These are phyloP conservation scores for Sphagnum contortum DNA, from an alignment of 225 moss, liverwort and hornwort genomes.

Conservation along the genomic window DNA sequence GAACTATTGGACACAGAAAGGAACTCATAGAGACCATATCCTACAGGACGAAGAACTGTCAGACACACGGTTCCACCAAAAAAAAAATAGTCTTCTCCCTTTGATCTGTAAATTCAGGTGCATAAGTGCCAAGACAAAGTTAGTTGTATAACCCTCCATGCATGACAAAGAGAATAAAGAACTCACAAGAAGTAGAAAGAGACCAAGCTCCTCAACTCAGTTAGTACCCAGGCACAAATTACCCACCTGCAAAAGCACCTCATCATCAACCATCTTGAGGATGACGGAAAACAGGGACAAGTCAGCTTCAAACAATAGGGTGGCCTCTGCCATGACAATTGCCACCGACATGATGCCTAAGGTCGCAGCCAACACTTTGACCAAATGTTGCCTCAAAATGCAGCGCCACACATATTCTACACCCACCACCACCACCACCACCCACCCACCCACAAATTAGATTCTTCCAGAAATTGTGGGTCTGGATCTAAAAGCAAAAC, in stretches of 20 bases:
- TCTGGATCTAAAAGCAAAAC: too few relatives aligned
- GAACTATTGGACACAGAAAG: too few relatives aligned
- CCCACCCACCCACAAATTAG: neutral
- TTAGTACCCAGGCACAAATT: too few relatives aligned
- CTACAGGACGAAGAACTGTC: too few relatives aligned
- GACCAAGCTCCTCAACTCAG: too few relatives aligned
- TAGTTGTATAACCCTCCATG: neutral
- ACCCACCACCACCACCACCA: constrained; percentile 9
- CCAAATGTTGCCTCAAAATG: constrained; percentile 66
- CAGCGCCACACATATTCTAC: constrained; percentile 97
- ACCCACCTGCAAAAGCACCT: constrained; percentile 83
- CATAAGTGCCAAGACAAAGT: too few relatives aligned
- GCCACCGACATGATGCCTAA: constrained; percentile 85
- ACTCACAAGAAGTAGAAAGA: neutral
- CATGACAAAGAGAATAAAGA: neutral
- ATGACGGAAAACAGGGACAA: constrained; percentile 88
- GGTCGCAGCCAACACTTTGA: constrained; percentile 55
- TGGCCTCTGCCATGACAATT: constrained; percentile 92
- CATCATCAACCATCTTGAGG: constrained; percentile 64
- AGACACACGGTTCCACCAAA: too few relatives aligned
- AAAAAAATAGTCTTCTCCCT: too few relatives aligned
- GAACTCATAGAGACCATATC: too few relatives aligned
- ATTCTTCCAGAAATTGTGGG: too few relatives aligned
- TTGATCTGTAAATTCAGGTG: too few relatives aligned
- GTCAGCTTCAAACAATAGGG: constrained; percentile 63